Evolutionary conservation across 768 basidiomycete genomes (phyloP).

Genomic region (Leccinum imitatum): DNA sequence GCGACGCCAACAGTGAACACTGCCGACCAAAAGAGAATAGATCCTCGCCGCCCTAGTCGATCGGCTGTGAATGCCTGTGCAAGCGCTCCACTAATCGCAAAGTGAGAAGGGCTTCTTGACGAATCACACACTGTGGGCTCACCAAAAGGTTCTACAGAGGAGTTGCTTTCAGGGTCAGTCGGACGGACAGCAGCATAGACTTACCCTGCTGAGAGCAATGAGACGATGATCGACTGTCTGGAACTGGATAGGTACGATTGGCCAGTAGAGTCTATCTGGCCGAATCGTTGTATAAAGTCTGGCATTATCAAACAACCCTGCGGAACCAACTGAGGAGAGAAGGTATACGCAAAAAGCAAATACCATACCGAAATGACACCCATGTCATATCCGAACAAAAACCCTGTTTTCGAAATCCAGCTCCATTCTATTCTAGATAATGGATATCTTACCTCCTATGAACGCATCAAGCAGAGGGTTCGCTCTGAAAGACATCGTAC

Average conservation of each 20-base stretch:
- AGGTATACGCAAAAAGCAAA: neutral
- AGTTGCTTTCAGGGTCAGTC: neutral
- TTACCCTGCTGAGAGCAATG: conserved; percentile 72
- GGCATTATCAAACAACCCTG: conserved; percentile 80
- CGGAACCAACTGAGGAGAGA: neutral
- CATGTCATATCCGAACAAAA: conserved; percentile 75
- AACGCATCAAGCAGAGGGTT: neutral
- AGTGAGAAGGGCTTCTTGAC: conserved; percentile 4
- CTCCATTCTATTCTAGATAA: neutral
- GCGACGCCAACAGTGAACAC: conserved; percentile 71
- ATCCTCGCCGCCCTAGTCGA: conserved; percentile 66
- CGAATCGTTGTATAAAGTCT: conserved; percentile 72
- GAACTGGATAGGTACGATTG: conserved; percentile 53
- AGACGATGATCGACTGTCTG: conserved; percentile 76
- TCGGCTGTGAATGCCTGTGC: conserved; percentile 76
- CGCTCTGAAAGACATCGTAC: conserved; percentile 17
- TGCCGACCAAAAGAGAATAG: conserved; percentile 72
- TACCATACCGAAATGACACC: conserved; percentile 67
- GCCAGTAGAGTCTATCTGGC: conserved; percentile 49
- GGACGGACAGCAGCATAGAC: neutral
- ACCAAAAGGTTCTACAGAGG: conserved; percentile 50
- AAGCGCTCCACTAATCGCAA: conserved; percentile 52
- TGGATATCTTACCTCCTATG: conserved; percentile 22
- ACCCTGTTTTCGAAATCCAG: conserved; percentile 35
- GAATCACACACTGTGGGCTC: conserved; percentile 15